phyloP scores from a whole-genome alignment of 2,329 filamentous ascomycete species.

The Pseudogymnoascus sp. region DNA sequence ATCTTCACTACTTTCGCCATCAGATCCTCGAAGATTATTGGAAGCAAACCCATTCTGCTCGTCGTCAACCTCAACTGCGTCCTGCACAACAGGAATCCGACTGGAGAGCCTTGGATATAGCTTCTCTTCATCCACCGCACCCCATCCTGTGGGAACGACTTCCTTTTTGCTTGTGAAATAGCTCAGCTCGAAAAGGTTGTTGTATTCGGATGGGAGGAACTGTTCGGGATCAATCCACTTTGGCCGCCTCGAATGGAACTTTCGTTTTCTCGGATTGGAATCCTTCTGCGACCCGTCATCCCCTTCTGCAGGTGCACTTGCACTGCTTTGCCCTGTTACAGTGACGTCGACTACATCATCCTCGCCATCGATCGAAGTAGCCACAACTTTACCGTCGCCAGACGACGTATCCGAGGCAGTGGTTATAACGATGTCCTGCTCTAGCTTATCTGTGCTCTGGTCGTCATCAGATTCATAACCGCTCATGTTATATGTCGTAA shows the following conservation, averaged over 20 bases:
- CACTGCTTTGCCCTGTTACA: constrained; percentile 55
- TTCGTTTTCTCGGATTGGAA: constrained; percentile 1
- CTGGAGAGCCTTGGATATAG: constrained; percentile 43
- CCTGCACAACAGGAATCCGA: constrained; percentile 28
- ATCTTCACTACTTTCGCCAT: constrained; percentile 43
- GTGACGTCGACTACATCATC: constrained; percentile 87
- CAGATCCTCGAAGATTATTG: constrained; percentile 40
- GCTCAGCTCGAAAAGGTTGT: constrained; percentile 69
- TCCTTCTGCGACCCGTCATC: background rate
- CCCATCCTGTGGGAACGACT: constrained; percentile 63
- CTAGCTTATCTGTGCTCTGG: constrained; percentile 41
- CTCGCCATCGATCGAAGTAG: constrained; percentile 76
- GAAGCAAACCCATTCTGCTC: constrained; percentile 30
- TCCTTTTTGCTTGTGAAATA: constrained; percentile 49
- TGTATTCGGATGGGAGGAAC: constrained; percentile 55
- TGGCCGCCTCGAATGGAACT: constrained; percentile 30
- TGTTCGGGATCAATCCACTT: constrained; percentile 44
- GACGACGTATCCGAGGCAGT: constrained; percentile 56
- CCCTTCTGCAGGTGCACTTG: constrained; percentile 10
- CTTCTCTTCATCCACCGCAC: constrained; percentile 49
- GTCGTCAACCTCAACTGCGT: constrained; percentile 16
- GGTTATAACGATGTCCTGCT: constrained; percentile 62
- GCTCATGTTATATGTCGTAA: constrained; percentile 64
- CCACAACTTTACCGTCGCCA: constrained; percentile 61
- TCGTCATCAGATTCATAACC: constrained; percentile 33